phyloP scores from a whole-genome alignment of 2,329 filamentous ascomycete species.

The Pseudogymnoascus sp. region DNA sequence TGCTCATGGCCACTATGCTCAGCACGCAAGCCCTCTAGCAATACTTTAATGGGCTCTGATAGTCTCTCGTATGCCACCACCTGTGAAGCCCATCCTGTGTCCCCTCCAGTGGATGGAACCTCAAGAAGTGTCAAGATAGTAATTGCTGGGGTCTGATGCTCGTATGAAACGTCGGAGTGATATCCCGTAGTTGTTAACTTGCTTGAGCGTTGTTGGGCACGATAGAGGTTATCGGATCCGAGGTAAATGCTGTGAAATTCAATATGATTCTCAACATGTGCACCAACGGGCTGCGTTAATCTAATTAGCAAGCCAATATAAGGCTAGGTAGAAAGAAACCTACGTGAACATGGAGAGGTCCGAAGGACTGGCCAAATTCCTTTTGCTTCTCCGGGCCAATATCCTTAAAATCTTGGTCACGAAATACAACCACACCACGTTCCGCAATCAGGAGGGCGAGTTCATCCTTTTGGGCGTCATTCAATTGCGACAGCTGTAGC shows the following conservation, averaged over 20 bases:
- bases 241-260: constrained; percentile 43
- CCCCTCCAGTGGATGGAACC: constrained; percentile 67
- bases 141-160: constrained; percentile 76
- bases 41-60: constrained; percentile 66
- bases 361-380: constrained; percentile 64
- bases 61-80: constrained; percentile 72
- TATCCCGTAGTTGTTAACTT: constrained; percentile 65
- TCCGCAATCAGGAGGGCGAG: constrained; percentile 41
- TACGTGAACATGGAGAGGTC: constrained; percentile 66
- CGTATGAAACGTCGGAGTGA: constrained; percentile 83
- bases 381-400: constrained; percentile 61
- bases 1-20: constrained; percentile 76
- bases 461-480: constrained; percentile 41
- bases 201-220: constrained; percentile 29
- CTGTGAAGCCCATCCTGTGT: constrained; percentile 72
- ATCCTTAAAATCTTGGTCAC: constrained; percentile 61
- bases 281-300: constrained; percentile 33
- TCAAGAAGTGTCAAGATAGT: constrained; percentile 82
- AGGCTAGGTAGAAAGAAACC: not conserved
- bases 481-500: constrained; percentile 40
- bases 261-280: constrained; percentile 36
- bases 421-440: constrained; percentile 53
- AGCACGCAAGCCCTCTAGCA: constrained; percentile 70
- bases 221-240: constrained; percentile 38
- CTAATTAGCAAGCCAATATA: not conserved